Percentiles rank a stretch among this genome's conserved stretches.
phyloP scores from a whole-genome alignment of 2,329 filamentous ascomycete genomes.

The Neoascochyta sp. region DNA sequence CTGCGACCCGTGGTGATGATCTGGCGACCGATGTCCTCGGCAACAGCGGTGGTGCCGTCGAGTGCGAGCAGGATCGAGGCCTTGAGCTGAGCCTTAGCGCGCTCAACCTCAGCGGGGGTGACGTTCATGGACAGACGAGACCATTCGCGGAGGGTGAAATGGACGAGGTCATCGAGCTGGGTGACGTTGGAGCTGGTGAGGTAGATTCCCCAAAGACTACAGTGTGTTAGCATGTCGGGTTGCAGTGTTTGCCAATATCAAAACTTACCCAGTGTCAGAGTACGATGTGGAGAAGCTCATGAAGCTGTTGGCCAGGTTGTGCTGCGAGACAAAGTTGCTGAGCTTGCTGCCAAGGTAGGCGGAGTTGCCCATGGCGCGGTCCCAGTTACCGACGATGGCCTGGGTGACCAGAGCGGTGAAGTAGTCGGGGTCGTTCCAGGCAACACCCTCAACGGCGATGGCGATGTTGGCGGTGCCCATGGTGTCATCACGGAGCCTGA shows the following conservation, averaged over 20 bases:
- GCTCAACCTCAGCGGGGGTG: slow-evolving; percentile 86
- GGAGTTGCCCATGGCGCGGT: slow-evolving; percentile 96
- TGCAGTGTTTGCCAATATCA: background rate
- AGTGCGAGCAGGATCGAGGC: slow-evolving; percentile 95
- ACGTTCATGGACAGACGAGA: slow-evolving; percentile 89
- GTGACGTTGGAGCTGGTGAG: slow-evolving; percentile 87
- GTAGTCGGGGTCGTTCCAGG: slow-evolving; percentile 99
- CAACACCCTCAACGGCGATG: slow-evolving; percentile 97
- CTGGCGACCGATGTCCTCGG: slow-evolving; percentile 97
- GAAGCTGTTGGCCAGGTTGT: slow-evolving; percentile 98
- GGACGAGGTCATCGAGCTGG: slow-evolving; percentile 87
- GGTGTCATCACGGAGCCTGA: slow-evolving; percentile 92
- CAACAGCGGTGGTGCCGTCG: slow-evolving; percentile 93
- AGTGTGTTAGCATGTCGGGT: slow-evolving; percentile 24
- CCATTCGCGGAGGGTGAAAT: slow-evolving; percentile 99
- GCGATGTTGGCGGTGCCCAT: slow-evolving; percentile 96
- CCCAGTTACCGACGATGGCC: slow-evolving; percentile 99
- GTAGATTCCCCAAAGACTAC: slow-evolving; percentile 99
- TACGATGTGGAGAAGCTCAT: slow-evolving; percentile 99
- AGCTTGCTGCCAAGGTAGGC: slow-evolving; percentile 98
- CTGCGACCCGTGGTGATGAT: slow-evolving; percentile 95
- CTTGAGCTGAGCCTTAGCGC: slow-evolving; percentile 98
- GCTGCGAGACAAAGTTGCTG: slow-evolving; percentile 87
- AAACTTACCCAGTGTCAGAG: slow-evolving; percentile 89
- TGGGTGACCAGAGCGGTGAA: slow-evolving; percentile 97